phyloP scores from a whole-genome alignment of 2,329 filamentous ascomycete genomes.

The Aspergillus flavus region DNA sequence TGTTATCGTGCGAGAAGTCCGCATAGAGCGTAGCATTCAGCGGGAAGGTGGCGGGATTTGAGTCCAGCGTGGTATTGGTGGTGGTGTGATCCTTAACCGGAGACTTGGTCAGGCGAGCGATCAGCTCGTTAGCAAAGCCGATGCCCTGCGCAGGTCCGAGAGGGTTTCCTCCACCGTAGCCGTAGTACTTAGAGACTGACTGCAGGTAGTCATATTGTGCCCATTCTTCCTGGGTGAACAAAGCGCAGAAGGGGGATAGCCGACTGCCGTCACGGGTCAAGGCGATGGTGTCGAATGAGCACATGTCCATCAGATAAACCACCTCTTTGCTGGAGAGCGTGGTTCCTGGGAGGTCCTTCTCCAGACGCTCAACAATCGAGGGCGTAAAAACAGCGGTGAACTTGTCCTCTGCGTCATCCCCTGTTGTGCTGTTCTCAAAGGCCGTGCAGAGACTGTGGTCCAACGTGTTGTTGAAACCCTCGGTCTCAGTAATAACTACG shows the following conservation, averaged over 20 bases:
- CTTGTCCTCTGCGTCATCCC: slow-evolving; percentile 51
- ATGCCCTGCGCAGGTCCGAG: slow-evolving; percentile 84
- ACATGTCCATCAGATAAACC: slow-evolving; percentile 82
- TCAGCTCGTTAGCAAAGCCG: slow-evolving; percentile 84
- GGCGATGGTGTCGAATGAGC: slow-evolving; percentile 80
- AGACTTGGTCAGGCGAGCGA: slow-evolving; percentile 72
- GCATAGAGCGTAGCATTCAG: slow-evolving; percentile 71
- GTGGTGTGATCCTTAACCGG: slow-evolving; percentile 73
- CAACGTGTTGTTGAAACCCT: slow-evolving; percentile 76
- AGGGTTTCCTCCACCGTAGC: slow-evolving; percentile 73
- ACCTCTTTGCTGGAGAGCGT: slow-evolving; percentile 66
- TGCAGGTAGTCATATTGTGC: slow-evolving; percentile 77
- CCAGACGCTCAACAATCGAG: slow-evolving; percentile 69
- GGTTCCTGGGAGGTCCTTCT: slow-evolving; percentile 67
- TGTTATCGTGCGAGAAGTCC: slow-evolving; percentile 91
- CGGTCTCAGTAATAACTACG: slow-evolving; percentile 68
- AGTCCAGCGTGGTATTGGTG: slow-evolving; percentile 77
- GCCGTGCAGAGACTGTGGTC: slow-evolving; percentile 70
- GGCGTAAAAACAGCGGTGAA: slow-evolving; percentile 69
- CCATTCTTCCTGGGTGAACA: slow-evolving; percentile 78
- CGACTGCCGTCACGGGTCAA: slow-evolving; percentile 49
- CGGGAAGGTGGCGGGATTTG: slow-evolving; percentile 70
- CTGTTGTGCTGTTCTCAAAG: slow-evolving; percentile 63
- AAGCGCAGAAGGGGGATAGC: slow-evolving; percentile 71
- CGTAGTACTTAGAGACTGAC: slow-evolving; percentile 82